Evolutionary conservation across 768 basidiomycete species (phyloP), one percentile per base, ranked within the genome.

Genomic region (Paxillus ammoniavirescens): DNA sequence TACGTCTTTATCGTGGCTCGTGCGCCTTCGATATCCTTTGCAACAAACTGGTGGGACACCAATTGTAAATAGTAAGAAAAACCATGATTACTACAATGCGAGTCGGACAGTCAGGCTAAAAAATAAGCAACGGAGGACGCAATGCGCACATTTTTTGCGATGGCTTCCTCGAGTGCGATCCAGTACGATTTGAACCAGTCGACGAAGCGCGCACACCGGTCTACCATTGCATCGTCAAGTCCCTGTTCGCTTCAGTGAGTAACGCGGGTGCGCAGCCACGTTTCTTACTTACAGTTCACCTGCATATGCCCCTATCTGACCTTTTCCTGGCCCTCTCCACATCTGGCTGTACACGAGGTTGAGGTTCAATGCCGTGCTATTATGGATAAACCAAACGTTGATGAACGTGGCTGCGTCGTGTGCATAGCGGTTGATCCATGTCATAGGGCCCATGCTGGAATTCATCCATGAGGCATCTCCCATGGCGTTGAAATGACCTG

Each of bases 401-500:
- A 87, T 64, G 63, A 75, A 82, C 5, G 64, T 62, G 4, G 75
- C 81, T 73, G 65, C 54, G 49, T 68, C 66, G 47, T 66, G 61
- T n/a, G 82, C 75, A 60, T 79, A 82, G 3, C 59, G 54, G 7
- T 73, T 65, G 33, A 67, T 53, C 47, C 74, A 71, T 26, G 72
- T 74, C 50, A 85, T 65, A 12, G n/a, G n/a, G 72, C 72, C 74
- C 76, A 86, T 0, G 84, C 77, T 65, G 0, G 81, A 69, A 61
- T 84, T 84, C 72, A 82, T 84, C 37, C 84, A 73, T n/a, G 82
- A 73, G 1, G 82, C 79, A 61, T 87, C 81, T 1, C 84, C 73
- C 56, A 87, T 63, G 49, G 72, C 74, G 42, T 78, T 73, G 67
- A 87, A 83, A 15, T 73, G 72, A 43, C 80, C 81, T 42, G 80